Percentiles rank a stretch among this genome's conserved stretches.
Evolutionary conservation across 148 eudicot species (phyloP).

Genomic region (Cornus controversa): DNA sequence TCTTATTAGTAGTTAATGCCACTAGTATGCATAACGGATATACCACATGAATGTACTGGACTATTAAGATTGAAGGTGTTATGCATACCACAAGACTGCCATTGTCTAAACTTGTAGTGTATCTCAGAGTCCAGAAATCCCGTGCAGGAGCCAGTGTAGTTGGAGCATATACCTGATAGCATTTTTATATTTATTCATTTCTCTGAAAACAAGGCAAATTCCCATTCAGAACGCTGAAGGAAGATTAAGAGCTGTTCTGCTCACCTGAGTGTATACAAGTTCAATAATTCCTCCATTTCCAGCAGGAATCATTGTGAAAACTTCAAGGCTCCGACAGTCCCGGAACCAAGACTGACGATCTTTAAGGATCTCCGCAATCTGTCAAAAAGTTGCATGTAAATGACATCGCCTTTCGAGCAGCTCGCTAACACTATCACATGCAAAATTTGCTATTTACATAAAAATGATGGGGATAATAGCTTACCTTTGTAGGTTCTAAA

Average conservation of each 20-base stretch:
- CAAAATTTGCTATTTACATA: no score
- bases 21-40: not conserved
- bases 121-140: constrained; percentile 93
- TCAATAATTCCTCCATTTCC: constrained; percentile 96
- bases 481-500: constrained; percentile 92
- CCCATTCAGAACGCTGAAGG: not conserved
- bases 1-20: not conserved
- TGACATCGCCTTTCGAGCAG: not conserved
- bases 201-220: not conserved
- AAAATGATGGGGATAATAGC: not conserved
- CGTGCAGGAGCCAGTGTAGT: constrained; percentile 95
- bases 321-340: constrained; percentile 94
- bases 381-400: constrained; percentile 9
- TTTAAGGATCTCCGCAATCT: constrained; percentile 97
- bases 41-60: not conserved
- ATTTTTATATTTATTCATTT: constrained; percentile 3
- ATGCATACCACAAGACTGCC: constrained; percentile 88
- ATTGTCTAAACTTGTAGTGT: constrained; percentile 83
- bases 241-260: not conserved
- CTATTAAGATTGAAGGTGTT: not conserved
- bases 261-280: constrained; percentile 82
- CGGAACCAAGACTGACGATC: constrained; percentile 98
- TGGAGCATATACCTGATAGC: constrained; percentile 82
- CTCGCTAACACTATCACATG: constrained; percentile 4
- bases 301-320: constrained; percentile 80